Evolutionary conservation across 768 basidiomycete species (phyloP).

Genomic region (Phanerochaete sordida): DNA sequence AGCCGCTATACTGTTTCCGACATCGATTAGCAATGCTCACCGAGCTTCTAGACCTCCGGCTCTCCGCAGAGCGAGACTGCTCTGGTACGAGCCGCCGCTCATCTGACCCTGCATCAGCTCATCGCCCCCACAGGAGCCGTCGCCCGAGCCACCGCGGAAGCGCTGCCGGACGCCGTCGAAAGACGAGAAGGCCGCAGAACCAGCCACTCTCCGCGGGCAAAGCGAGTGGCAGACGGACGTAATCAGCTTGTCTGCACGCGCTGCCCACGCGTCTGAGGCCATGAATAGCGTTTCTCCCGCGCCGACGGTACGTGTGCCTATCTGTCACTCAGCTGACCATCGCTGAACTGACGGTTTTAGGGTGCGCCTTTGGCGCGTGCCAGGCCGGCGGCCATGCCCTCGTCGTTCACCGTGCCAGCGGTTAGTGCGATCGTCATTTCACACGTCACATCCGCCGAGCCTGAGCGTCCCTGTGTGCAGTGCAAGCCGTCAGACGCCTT

Average conservation of each 20-base stretch:
- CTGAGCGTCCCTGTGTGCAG: neutral
- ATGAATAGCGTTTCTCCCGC: neutral
- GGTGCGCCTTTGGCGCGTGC: neutral
- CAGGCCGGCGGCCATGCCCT: neutral
- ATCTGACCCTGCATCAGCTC: neutral
- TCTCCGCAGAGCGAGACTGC: neutral
- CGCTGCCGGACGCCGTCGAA: constrained; percentile 18
- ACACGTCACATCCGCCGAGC: neutral
- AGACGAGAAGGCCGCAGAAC: neutral
- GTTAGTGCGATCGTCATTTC: constrained; percentile 4
- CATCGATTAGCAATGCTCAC: neutral
- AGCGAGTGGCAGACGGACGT: neutral
- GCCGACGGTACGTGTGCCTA: neutral
- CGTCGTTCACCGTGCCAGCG: constrained; percentile 12
- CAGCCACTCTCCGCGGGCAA: neutral
- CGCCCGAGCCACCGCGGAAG: constrained; percentile 13
- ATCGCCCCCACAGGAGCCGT: neutral
- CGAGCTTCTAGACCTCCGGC: neutral
- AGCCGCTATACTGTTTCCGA: neutral
- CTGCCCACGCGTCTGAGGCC: neutral
- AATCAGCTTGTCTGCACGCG: neutral
- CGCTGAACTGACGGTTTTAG: neutral
- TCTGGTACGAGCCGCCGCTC: neutral
- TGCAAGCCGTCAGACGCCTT: constrained; percentile 22
- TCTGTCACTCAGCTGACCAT: neutral